Conservation (phyloP, 139 green algal species). For the Chlamydomonas eustigma region DNA sequence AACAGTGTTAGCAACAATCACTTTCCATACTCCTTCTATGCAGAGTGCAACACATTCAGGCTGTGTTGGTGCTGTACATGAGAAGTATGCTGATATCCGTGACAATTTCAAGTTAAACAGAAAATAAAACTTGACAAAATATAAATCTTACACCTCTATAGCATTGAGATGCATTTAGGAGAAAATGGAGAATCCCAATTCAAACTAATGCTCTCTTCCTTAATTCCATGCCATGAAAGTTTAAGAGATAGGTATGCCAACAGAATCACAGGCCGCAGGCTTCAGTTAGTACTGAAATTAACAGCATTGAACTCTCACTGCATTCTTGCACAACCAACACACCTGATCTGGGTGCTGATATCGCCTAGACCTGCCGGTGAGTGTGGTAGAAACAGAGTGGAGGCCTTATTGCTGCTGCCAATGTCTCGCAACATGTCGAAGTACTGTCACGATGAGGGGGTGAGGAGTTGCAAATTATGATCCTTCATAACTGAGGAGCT, state of each 20-base stretch:
- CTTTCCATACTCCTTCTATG: neutral
- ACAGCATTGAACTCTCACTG: neutral
- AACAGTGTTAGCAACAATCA: neutral
- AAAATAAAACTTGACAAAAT: too few species aligned
- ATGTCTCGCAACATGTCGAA: conserved; percentile 89
- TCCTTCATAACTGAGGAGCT: neutral
- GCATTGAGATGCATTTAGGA: neutral
- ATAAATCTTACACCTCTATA: neutral
- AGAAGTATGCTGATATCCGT: neutral
- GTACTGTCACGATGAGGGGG: conserved; percentile 56
- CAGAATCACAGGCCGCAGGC: neutral
- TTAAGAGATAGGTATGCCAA: neutral
- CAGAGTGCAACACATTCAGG: neutral
- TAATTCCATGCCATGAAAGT: too few species aligned
- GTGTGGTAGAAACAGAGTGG: conserved; percentile 80
- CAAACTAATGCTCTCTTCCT: too few species aligned
- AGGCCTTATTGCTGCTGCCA: conserved; percentile 34
- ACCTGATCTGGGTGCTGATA: conserved; percentile 52
- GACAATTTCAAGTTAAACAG: neutral
- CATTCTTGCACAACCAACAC: neutral
- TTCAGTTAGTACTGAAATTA: neutral
- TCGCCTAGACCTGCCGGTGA: conserved; percentile 59
- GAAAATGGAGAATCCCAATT: neutral
- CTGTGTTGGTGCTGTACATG: neutral
- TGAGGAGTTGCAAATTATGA: neutral